Evolutionary conservation across 352 stramenopile genomes (phyloP).

Genomic region (Detonula confervacea): DNA sequence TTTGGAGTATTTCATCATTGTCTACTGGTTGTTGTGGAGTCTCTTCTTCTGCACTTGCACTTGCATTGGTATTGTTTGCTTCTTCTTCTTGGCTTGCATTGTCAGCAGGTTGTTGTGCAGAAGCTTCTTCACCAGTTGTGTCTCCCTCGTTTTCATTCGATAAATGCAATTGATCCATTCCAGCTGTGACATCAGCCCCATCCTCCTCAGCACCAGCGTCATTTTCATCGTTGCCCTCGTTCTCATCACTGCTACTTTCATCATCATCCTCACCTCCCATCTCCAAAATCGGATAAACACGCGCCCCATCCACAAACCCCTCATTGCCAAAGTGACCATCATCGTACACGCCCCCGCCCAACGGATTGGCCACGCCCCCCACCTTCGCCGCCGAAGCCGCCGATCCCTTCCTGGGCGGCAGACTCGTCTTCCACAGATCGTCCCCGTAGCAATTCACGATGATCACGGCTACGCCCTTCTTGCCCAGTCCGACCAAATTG

Average conservation of each 20-base stretch:
- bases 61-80: conserved; percentile 5
- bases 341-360: conserved; percentile 59
- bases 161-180: conserved; percentile 34
- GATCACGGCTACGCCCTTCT: conserved; percentile 67
- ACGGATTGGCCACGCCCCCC: conserved; percentile 31
- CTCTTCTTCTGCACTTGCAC: too few relatives aligned
- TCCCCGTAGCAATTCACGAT: conserved; percentile 81
- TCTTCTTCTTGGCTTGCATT: conserved; percentile 8
- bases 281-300: conserved; percentile 51
- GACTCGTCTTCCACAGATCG: conserved; percentile 70
- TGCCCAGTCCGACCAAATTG: conserved; percentile 47
- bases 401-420: conserved; percentile 5
- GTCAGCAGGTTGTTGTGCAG: too few relatives aligned
- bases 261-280: conserved; percentile 17
- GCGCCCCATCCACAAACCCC: conserved; percentile 71
- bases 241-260: conserved; percentile 36
- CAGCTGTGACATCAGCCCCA: conserved; percentile 20
- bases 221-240: conserved; percentile 23
- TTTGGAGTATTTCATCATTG: conserved; percentile 62
- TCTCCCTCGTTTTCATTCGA: conserved; percentile 20
- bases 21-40: too few relatives aligned
- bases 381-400: background rate
- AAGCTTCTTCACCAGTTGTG: too few relatives aligned
- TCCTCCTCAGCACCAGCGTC: too few relatives aligned
- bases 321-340: conserved; percentile 80